These are phyloP conservation scores for Colletotrichum shisoi DNA, from an alignment of 2,329 filamentous ascomycete species.

Conservation along the genomic window DNA sequence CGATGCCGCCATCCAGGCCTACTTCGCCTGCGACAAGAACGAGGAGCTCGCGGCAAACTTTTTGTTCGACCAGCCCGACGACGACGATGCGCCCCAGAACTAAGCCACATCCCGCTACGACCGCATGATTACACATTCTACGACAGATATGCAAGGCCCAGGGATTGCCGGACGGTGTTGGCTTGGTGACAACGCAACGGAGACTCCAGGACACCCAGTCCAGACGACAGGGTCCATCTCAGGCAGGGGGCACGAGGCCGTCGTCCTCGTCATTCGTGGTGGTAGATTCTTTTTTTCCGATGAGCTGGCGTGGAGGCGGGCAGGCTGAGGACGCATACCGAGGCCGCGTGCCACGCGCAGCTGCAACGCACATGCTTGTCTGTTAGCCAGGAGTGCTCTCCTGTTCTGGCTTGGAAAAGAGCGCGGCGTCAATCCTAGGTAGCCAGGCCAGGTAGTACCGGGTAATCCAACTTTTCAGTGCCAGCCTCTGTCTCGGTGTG, in stretches of 20 bases:
- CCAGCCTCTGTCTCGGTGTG: not conserved
- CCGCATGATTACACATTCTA: conserved; percentile 35
- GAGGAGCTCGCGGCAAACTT: conserved; percentile 98
- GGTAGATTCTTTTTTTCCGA: conserved; percentile 24
- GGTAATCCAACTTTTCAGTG: conserved; percentile 34
- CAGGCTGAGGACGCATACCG: conserved; percentile 15
- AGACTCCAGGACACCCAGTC: conserved; percentile 20
- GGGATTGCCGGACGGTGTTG: conserved; percentile 34
- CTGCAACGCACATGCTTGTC: conserved; percentile 29
- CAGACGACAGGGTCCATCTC: conserved; percentile 8
- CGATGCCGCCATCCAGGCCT: conserved; percentile 94
- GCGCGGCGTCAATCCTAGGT: conserved; percentile 35
- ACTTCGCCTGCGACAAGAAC: conserved; percentile 99
- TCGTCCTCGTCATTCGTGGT: conserved; percentile 13
- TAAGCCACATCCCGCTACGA: conserved; percentile 44
- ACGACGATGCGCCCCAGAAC: conserved; percentile 68
- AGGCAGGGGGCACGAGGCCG: conserved; percentile 6
- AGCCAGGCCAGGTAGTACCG: conserved; percentile 35
- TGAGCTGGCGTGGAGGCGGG: conserved; percentile 21
- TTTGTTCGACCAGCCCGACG: conserved; percentile 94
- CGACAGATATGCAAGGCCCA: conserved; percentile 37
- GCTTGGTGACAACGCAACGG: conserved; percentile 22
- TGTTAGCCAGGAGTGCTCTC: conserved; percentile 22
- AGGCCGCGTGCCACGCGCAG: conserved; percentile 21
- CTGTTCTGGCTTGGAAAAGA: conserved; percentile 26